These are phyloP conservation scores for Mycena kentingensis DNA, from an alignment of 768 basidiomycete species.

Conservation along the genomic window DNA sequence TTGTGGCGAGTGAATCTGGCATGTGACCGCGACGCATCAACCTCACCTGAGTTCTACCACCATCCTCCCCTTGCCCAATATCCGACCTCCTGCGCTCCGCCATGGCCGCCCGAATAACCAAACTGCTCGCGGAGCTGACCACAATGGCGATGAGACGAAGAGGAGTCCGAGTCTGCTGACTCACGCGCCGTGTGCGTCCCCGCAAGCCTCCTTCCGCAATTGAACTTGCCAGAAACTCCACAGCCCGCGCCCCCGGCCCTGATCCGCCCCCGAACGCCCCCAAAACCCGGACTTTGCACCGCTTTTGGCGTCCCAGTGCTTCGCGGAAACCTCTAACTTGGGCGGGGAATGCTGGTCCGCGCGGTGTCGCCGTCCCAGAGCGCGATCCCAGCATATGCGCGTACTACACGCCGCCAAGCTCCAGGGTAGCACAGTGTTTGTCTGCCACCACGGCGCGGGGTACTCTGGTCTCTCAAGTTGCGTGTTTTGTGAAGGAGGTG, in stretches of 20 bases:
- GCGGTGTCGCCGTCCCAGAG: slow-evolving; percentile 66
- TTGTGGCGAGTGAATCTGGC: no score
- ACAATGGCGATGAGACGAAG: slow-evolving; percentile 38
- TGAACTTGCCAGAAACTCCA: slow-evolving; percentile 23
- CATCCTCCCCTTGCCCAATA: no score
- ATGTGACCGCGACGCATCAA: no score
- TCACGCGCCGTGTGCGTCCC: slow-evolving; percentile 59
- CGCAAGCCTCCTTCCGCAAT: slow-evolving; percentile 10
- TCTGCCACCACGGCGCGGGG: slow-evolving; percentile 96
- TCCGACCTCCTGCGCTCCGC: slow-evolving; percentile 77
- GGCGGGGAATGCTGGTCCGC: no score
- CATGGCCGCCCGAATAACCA: slow-evolving; percentile 71
- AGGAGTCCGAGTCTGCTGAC: slow-evolving; percentile 53
- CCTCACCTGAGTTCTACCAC: no score
- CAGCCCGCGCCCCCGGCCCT: slow-evolving; percentile 30
- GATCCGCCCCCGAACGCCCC: slow-evolving; percentile 32
- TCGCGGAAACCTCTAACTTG: slow-evolving; percentile 78
- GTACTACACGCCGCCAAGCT: slow-evolving; percentile 78
- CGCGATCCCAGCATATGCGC: slow-evolving; percentile 70
- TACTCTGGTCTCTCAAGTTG: slow-evolving; percentile 89
- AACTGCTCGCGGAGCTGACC: slow-evolving; percentile 60
- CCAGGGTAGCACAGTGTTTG: slow-evolving; percentile 64
- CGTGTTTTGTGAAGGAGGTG: slow-evolving; percentile 85
- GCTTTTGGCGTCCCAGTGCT: slow-evolving; percentile 76
- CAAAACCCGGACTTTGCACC: slow-evolving; percentile 72